Evolutionary conservation across 2,329 filamentous ascomycete species (phyloP), one percentile per base, ranked within the genome.

Genomic region (Fusarium sp.): DNA sequence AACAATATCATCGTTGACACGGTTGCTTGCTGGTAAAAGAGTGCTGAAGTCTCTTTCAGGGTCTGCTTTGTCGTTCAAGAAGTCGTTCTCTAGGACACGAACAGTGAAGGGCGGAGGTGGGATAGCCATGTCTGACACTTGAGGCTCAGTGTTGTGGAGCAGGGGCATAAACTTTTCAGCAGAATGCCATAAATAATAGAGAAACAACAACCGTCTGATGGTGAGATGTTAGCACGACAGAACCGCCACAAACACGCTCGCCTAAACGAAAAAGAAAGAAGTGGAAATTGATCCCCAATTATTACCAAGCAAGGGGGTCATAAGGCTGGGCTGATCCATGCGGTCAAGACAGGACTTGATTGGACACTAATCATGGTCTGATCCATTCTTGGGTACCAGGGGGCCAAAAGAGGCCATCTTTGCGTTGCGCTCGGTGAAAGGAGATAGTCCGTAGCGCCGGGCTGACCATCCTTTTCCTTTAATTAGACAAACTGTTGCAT

Each of bases 1-100:
- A 5, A 69, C 52, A 17, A 69, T 57, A 28, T 69, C 66, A 45
- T 69, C 66, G 10, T 68, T 55, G 39, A 63, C 51, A 22, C 66
- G 66, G 40, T 60, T 57, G 18, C 56, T 63, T 3, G 66, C 66
- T 3, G 66, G 66, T 15, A 69, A n/a, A 2, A 69, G 62, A 11
- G 26, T 39, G 28, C 15, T 42, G 17, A 53, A 40, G 11, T 63
- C 46, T 15, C 40, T 43, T 6, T 56, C 66, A 0, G 17, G 22
- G 7, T 18, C 31, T 8, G 26, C 26, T 13, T 31, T 53, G 3
- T 38, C 18, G 10, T 38, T n/a, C 1, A 51, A 11, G 9, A 52
- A 43, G 22, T 69, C 52, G 4, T 36, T 36, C 17, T 68, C 56
- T 7, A 69, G n/a, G 7, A 67, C 22, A 2, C 51, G 46, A 3